These are phyloP conservation scores for Coprinellus aureogranulatus DNA, from an alignment of 768 basidiomycete genomes.

Conservation along the genomic window DNA sequence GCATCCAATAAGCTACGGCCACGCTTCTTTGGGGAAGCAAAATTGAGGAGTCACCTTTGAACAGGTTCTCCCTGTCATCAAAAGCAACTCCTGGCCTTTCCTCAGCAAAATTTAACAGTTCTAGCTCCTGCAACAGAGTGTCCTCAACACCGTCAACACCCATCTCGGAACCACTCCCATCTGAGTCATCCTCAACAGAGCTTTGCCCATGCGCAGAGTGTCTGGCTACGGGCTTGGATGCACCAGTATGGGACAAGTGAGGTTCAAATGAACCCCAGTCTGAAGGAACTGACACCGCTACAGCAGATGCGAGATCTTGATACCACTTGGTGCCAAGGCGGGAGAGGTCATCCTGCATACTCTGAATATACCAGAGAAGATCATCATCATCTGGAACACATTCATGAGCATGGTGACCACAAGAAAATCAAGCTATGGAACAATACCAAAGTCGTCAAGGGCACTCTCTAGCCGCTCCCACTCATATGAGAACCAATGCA, in stretches of 20 bases:
- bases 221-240: neutral
- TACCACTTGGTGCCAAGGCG: neutral
- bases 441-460: neutral
- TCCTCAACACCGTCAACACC: neutral
- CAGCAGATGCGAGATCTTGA: neutral
- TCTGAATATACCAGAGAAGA: neutral
- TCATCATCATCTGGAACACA: neutral
- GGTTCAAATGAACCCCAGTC: neutral
- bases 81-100: too few relatives aligned
- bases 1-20: too few relatives aligned
- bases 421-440: neutral
- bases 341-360: neutral
- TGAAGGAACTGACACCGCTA: neutral
- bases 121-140: conserved; percentile 12
- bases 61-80: too few relatives aligned
- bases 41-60: too few relatives aligned
- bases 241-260: neutral
- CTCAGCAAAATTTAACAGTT: too few relatives aligned
- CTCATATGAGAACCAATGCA: conserved; percentile 19
- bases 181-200: neutral
- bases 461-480: neutral
- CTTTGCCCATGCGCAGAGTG: neutral
- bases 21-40: too few relatives aligned
- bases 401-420: too few relatives aligned
- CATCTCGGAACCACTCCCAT: neutral